A percentile compares a stretch with the other conserved stretches of the same genome.
phyloP scores from a whole-genome alignment of 768 basidiomycete species.

The Psilocybe subaeruginosa region DNA sequence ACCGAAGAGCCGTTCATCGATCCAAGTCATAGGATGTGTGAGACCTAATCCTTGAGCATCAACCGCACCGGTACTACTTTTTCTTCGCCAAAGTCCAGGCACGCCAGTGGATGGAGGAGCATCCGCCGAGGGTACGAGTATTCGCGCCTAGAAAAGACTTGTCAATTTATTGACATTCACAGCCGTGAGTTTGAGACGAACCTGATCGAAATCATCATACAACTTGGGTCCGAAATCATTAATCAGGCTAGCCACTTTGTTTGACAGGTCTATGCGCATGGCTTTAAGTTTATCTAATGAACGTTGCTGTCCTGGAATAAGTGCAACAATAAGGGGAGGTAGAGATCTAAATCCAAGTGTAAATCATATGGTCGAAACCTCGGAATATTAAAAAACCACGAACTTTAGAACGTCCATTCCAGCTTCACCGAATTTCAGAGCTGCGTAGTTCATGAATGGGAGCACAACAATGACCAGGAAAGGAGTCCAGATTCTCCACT shows the following conservation, averaged over 20 bases:
- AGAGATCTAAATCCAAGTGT: constrained; percentile 63
- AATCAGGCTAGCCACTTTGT: constrained; percentile 82
- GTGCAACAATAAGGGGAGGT: constrained; percentile 83
- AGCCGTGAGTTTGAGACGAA: constrained; percentile 30
- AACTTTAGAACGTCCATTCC: constrained; percentile 97
- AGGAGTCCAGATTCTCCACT: constrained; percentile 76
- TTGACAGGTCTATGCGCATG: constrained; percentile 74
- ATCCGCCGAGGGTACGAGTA: constrained; percentile 81
- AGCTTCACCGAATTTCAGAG: constrained; percentile 96
- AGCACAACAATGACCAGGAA: constrained; percentile 72
- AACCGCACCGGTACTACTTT: constrained; percentile 80
- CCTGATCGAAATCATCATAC: constrained; percentile 87
- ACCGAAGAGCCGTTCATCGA: constrained; percentile 92
- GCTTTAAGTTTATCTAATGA: constrained; percentile 76
- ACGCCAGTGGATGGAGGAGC: constrained; percentile 80
- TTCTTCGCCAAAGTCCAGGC: constrained; percentile 78
- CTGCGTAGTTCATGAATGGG: constrained; percentile 90
- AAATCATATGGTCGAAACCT: constrained; percentile 7
- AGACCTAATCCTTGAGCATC: constrained; percentile 84
- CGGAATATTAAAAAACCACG: constrained; percentile 27
- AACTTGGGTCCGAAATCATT: constrained; percentile 89
- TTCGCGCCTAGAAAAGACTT: constrained; percentile 58
- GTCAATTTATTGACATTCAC: neutral
- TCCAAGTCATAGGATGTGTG: constrained; percentile 93
- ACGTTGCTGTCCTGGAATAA: constrained; percentile 87